Percentiles rank a stretch among this genome's conserved stretches.
Conservation (phyloP, 805 yeast genomes). For the Kockiozyma suomiensis region DNA sequence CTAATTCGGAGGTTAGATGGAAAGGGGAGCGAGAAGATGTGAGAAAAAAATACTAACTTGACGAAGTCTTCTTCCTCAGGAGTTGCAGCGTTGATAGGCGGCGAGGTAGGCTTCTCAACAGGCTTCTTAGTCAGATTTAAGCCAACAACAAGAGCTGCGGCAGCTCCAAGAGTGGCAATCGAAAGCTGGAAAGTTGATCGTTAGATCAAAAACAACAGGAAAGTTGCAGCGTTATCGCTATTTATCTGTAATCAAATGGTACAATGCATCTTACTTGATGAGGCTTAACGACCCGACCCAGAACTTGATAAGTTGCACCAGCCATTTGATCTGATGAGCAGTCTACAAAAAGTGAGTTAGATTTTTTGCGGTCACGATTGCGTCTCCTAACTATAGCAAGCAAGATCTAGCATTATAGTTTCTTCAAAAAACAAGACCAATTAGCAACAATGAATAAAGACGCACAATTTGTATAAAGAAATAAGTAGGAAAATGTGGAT, state of each 20-base stretch:
- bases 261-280: slow-evolving; percentile 57
- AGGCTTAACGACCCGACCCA: slow-evolving; percentile 83
- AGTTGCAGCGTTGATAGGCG: slow-evolving; percentile 72
- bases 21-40: too few relatives aligned
- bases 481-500: not conserved
- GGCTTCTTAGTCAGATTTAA: slow-evolving; percentile 57
- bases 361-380: too few relatives aligned
- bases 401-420: too few relatives aligned
- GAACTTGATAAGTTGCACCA: slow-evolving; percentile 78
- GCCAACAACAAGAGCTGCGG: slow-evolving; percentile 66
- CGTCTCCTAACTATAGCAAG: too few relatives aligned
- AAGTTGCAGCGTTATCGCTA: not conserved
- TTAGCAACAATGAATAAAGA: not conserved
- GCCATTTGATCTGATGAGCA: too few relatives aligned
- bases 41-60: slow-evolving; percentile 37
- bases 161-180: slow-evolving; percentile 72
- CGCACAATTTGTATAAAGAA: not conserved
- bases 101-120: slow-evolving; percentile 57
- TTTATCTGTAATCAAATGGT: not conserved
- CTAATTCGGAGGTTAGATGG: too few relatives aligned
- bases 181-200: slow-evolving; percentile 55
- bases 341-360: too few relatives aligned
- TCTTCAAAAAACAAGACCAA: not conserved
- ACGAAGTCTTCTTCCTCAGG: slow-evolving; percentile 91
- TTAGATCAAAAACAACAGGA: not conserved